Percentiles rank a stretch among this genome's conserved stretches.
These are phyloP conservation scores for Septoria petroselini DNA, from an alignment of 2,329 filamentous ascomycete species.

Conservation along the genomic window DNA sequence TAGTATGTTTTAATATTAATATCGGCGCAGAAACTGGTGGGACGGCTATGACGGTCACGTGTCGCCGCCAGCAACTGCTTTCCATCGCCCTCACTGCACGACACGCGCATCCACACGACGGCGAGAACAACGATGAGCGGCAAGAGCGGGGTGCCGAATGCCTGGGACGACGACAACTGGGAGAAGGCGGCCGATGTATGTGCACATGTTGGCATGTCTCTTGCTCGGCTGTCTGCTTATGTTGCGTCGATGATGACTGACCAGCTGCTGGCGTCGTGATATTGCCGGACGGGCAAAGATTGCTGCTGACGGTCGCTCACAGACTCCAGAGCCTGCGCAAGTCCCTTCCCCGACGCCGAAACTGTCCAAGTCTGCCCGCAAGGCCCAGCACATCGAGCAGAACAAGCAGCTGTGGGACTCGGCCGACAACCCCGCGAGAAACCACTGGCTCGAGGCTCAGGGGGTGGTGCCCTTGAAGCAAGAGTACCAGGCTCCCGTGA, in stretches of 20 bases:
- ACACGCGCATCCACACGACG: background rate
- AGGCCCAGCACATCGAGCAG: slow-evolving; percentile 75
- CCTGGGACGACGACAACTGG: slow-evolving; percentile 87
- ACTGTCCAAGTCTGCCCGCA: slow-evolving; percentile 70
- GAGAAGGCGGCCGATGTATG: slow-evolving; percentile 70
- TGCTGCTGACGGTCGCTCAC: slow-evolving; percentile 33
- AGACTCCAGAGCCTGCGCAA: slow-evolving; percentile 38
- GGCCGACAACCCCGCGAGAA: slow-evolving; percentile 74
- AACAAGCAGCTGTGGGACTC: slow-evolving; percentile 87
- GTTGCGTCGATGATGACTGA: background rate
- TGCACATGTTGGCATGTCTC: background rate
- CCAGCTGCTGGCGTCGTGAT: slow-evolving; percentile 1
- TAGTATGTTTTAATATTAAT: no score
- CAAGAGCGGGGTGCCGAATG: slow-evolving; percentile 60
- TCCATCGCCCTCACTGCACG: background rate
- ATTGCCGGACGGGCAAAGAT: background rate
- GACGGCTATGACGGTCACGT: no score
- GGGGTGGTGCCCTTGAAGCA: slow-evolving; percentile 60
- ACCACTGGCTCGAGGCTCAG: slow-evolving; percentile 69
- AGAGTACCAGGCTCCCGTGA: slow-evolving; percentile 78
- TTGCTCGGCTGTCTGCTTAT: background rate
- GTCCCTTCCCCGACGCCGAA: slow-evolving; percentile 45
- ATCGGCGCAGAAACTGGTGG: no score
- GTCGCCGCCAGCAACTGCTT: no score
- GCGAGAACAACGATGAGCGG: slow-evolving; percentile 40